Base-by-base conservation (phyloP, 2,329 filamentous ascomycete genomes). In the Emmonsiellopsis sp. region DNA sequence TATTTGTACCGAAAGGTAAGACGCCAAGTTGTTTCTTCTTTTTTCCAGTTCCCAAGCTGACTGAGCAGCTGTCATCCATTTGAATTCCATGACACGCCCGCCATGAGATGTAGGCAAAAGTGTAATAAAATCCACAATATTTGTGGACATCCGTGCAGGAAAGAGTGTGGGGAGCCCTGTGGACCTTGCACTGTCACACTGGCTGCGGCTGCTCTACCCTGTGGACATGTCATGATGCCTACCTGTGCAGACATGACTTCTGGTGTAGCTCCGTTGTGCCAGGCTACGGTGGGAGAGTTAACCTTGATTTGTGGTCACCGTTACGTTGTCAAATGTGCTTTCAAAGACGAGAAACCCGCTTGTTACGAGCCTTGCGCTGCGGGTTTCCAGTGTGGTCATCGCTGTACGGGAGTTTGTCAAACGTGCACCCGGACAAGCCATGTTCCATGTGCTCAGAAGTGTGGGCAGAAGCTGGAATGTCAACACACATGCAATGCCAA, bases 121-220 rank as follows among this genome's bases (percentile, higher is more conserved):
- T 63, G 61, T 39, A 49, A 49, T 8, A 60, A 52, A 39, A 36
- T 42, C 14, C 58, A 58, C 32, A 31, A 48, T 3, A 32, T 33
- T 5, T 63, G 61, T 37, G 56, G 55, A 9, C 61, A 62, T 40
- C 14, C 9, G 17, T 62, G 59, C 42, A 9, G 43, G 21, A 58
- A 59, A 40, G 31, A 34, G 6, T 63, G 61, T 50, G 56, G 56
- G 53, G 57, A 61, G 34, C 44, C 43, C 5, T 63, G 61, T 44
- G 59, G 58, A 43, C 45, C 46, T 32, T 63, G 61, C 42, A 44
- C 39, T 5, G 13, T 31, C 21, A 32, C 47, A 14, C 42, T 55
- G 13, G 49, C 49, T n/a, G 50, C 53, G 2, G 44, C 52, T 11
- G 53, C 37, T 14, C 59, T 63, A 13, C 49, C 33, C 4, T 63